Base-by-base conservation (phyloP, 2,329 filamentous ascomycete species). In the Drechslera avenae region DNA sequence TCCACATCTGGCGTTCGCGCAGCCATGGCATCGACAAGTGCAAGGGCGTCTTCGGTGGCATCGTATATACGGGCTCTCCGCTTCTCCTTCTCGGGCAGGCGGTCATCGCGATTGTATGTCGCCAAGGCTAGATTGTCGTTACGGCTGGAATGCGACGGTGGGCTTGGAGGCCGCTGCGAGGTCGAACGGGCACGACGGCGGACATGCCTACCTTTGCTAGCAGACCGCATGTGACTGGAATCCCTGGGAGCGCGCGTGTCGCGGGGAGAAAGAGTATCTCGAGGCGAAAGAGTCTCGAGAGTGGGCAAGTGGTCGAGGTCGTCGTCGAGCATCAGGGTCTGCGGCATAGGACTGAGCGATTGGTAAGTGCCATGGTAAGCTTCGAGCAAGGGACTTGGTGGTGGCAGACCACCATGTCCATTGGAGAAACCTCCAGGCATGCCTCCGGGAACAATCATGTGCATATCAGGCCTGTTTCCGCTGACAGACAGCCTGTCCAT, bases 321-420 rank as follows among this genome's bases (percentile, higher is more conserved):
- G 23, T 79, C 73, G 39, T 79, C 73, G 39, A 92, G 78, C 63
- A 84, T 78, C 50, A 84, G 77, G 0, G 92, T 90, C 0, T 91
- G 91, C 0, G 92, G 92, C 90, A 97, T 96, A 0, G 93, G 92
- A 0, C 92, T 96, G 63, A 95, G 89, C 50, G 90, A 90, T 73
- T 97, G 93, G 65, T 96, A 97, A 0, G 92, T 96, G 32, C 93
- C 93, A 56, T 87, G 88, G 74, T 97, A 97, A 1, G 94, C 87
- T 75, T 97, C 93, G 2, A 96, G 83, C 41, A 97, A 79, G 0
- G 93, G 94, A 56, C 91, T 96, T 1, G 85, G 85, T 0, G 91
- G 90, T 1, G 90, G 83, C 36, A 80, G 70, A 28, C 68, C 73
- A 16, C 68, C 33, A 12, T 14, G 26, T 28, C 26, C 14, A 23